Percentiles rank a stretch among this genome's conserved stretches.
phyloP scores from a whole-genome alignment of 768 basidiomycete genomes.

The Tricholoma hemisulphureum region DNA sequence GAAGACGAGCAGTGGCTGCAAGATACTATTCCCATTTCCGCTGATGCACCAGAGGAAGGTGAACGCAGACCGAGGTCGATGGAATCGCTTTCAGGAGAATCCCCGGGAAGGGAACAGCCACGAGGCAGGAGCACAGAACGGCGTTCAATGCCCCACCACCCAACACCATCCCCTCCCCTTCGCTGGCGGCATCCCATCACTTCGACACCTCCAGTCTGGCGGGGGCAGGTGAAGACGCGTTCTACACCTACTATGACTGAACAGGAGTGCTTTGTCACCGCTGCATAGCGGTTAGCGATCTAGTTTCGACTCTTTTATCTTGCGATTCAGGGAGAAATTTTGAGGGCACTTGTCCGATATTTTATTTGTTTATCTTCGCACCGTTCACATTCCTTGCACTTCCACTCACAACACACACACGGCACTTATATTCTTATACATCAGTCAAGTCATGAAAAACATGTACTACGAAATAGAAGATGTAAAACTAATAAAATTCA shows the following conservation, averaged over 20 bases:
- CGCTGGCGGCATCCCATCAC: slow-evolving; percentile 15
- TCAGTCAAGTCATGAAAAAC: background rate
- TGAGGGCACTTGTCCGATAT: too few species aligned
- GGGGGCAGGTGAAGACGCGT: slow-evolving; percentile 12
- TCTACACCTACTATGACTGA: slow-evolving; percentile 17
- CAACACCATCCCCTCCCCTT: slow-evolving; percentile 22
- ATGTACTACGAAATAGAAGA: background rate
- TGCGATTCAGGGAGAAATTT: slow-evolving; percentile 21
- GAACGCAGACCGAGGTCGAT: slow-evolving; percentile 6
- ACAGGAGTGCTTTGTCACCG: slow-evolving; percentile 3
- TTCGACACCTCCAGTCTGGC: slow-evolving; percentile 11
- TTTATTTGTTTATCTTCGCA: background rate
- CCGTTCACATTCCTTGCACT: background rate
- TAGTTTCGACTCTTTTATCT: slow-evolving; percentile 8
- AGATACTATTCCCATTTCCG: slow-evolving; percentile 54
- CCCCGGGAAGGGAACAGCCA: background rate
- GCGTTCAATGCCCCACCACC: background rate
- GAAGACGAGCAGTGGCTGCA: slow-evolving; percentile 61
- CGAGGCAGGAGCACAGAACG: background rate
- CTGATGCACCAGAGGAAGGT: slow-evolving; percentile 2
- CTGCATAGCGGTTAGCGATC: background rate
- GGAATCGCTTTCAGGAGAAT: background rate
- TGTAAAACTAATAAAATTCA: background rate
- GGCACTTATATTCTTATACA: background rate
- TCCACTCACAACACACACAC: background rate